Evolutionary conservation across 805 yeast genomes (phyloP).

Genomic region (Ogataea wickerhamii): DNA sequence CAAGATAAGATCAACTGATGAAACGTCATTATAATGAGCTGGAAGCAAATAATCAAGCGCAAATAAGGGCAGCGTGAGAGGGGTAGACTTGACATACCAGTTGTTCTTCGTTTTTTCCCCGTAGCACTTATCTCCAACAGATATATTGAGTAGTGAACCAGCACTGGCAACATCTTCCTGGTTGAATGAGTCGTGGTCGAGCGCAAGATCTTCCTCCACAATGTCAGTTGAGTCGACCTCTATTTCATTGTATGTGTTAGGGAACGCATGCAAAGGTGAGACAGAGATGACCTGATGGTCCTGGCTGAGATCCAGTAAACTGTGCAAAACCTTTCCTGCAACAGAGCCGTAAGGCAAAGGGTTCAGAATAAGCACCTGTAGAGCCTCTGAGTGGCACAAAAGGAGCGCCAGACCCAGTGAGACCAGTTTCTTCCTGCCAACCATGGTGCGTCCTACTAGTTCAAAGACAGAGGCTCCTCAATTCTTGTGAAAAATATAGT

Average conservation of each 20-base stretch:
- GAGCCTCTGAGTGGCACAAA: too few species aligned
- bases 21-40: constrained; percentile 31
- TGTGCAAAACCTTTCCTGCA: constrained; percentile 20
- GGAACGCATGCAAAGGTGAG: constrained; percentile 18
- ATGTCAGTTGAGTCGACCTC: constrained; percentile 14
- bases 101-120: constrained; percentile 20
- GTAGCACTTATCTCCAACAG: constrained; percentile 21
- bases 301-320: constrained; percentile 8
- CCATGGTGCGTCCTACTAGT: too few species aligned
- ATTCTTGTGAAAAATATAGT: too few species aligned
- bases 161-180: constrained; percentile 7
- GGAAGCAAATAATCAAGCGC: constrained; percentile 43
- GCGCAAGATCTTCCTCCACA: constrained; percentile 9
- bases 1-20: constrained; percentile 41
- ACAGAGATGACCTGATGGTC: constrained; percentile 20
- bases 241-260: constrained; percentile 4
- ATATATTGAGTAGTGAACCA: constrained; percentile 9
- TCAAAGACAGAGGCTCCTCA: too few species aligned
- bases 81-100: constrained; percentile 49
- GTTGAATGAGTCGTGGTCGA: background rate
- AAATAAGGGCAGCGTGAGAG: constrained; percentile 41
- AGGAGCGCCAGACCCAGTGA: too few species aligned
- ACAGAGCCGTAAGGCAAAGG: constrained; percentile 23
- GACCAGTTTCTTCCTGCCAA: too few species aligned
- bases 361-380: constrained; percentile 22